Evolutionary conservation across 129 eudicot species (phyloP).

Genomic region (Ambrosia artemisiifolia): DNA sequence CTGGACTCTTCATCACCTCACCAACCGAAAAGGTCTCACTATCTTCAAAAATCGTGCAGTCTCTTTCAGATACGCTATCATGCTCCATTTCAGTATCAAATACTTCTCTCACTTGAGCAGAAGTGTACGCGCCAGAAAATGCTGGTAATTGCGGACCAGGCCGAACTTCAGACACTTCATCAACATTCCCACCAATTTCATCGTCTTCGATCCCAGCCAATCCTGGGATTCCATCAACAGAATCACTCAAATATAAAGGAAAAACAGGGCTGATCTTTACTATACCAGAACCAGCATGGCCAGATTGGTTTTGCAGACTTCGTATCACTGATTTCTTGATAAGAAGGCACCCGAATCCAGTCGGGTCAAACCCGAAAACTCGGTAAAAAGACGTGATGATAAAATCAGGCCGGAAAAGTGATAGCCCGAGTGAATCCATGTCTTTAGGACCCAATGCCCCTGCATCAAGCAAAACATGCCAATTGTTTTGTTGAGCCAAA

Average conservation of each 20-base stretch:
- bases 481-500: slow-evolving; percentile 94
- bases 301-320: slow-evolving; percentile 90
- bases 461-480: slow-evolving; percentile 99
- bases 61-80: slow-evolving; percentile 77
- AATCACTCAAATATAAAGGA: slow-evolving; percentile 86
- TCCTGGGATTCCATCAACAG: slow-evolving; percentile 82
- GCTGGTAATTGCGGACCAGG: slow-evolving; percentile 87
- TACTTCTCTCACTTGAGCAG: slow-evolving; percentile 93
- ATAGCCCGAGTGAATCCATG: slow-evolving; percentile 97
- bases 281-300: slow-evolving; percentile 90
- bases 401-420: slow-evolving; percentile 91
- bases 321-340: slow-evolving; percentile 88
- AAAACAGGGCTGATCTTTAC: slow-evolving; percentile 91
- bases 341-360: slow-evolving; percentile 96
- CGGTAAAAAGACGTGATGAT: slow-evolving; percentile 96
- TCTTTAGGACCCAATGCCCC: slow-evolving; percentile 99
- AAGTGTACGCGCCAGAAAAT: slow-evolving; percentile 93
- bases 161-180: slow-evolving; percentile 45
- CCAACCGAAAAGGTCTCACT: slow-evolving; percentile 88
- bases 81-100: slow-evolving; percentile 92
- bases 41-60: slow-evolving; percentile 94
- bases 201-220: slow-evolving; percentile 57
- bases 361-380: slow-evolving; percentile 93
- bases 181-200: slow-evolving; percentile 58
- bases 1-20: slow-evolving; percentile 97